A percentile compares a stretch with the other conserved stretches of the same genome.
phyloP scores from a whole-genome alignment of 1,284 basidiomycete genomes.

The Microbotryum saponariae region DNA sequence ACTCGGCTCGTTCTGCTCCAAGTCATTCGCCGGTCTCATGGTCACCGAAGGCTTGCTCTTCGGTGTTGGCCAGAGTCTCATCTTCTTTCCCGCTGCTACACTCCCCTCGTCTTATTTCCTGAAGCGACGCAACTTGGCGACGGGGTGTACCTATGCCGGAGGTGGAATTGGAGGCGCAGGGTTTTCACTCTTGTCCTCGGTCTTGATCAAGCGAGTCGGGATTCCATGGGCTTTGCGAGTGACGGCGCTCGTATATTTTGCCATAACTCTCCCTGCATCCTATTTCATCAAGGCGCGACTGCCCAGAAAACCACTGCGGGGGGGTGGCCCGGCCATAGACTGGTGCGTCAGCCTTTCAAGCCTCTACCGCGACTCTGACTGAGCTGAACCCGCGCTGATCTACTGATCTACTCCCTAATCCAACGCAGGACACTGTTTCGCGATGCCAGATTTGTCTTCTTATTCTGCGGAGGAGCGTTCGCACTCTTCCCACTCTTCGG shows the following conservation, averaged over 20 bases:
- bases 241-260: constrained; percentile 3
- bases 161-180: constrained; percentile 16
- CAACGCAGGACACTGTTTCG: constrained; percentile 11
- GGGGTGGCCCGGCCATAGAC: constrained; percentile 8
- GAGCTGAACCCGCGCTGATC: background rate
- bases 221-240: constrained; percentile 21
- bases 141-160: constrained; percentile 18
- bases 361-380: too few species aligned
- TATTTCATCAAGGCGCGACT: background rate
- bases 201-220: constrained; percentile 3
- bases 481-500: constrained; percentile 27
- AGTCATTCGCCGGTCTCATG: too few species aligned
- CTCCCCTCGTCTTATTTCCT: constrained; percentile 19
- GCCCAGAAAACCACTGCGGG: constrained; percentile 4
- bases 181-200: constrained; percentile 10
- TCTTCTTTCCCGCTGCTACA: constrained; percentile 13
- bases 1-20: constrained; percentile 13
- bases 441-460: constrained; percentile 14
- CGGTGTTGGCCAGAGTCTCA: constrained; percentile 13
- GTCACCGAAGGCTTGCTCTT: constrained; percentile 7
- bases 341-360: background rate
- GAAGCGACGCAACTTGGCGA: constrained; percentile 16
- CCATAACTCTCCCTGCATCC: constrained; percentile 14
- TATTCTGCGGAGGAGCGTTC: constrained; percentile 14
- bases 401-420: background rate